Base-by-base conservation (phyloP, 805 yeast genomes). In the Starmerella roubikii region DNA sequence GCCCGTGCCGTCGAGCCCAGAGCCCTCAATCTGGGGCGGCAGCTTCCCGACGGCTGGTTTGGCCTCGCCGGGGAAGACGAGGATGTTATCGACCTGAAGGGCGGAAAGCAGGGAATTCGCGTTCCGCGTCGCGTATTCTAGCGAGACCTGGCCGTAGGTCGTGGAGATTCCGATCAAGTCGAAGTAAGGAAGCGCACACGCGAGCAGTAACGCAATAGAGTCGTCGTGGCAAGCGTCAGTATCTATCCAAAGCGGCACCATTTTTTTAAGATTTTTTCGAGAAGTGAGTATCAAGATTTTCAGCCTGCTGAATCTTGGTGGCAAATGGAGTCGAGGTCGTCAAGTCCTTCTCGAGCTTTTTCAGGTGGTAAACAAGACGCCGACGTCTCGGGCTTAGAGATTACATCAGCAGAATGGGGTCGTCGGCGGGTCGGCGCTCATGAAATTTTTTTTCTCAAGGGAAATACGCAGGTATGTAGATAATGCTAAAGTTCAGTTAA, bases 221-320 rank as follows among this genome's bases (percentile, higher is more conserved):
- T 84, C 95, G 53, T 84, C 94, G 52, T 79, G 91, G 1, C 94
- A 94, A 0, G 94, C 93, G 54, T 84, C 94, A 57, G 94, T 84
- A 58, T 84, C 94, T 11, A 84, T 57, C 94, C 94, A 84, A 4
- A 84, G 52, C 0, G 93, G 93, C 17, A 75, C 69, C 51, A 50
- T 46, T 18, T 16, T 29, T n/a, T 26, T 26, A 10, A 8, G 15
- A 8, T n/a, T 26, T 26, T 22, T 22, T 22, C 24, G 24, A 22
- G 24, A 8, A 10, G 24, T 8, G 24, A 22, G 10, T 22, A 22
- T 10, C 10, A 22, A 16, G 20, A 29, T 29, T 29, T 29, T 17
- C 20, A 29, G 20, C 20, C 31, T 7, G 19, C 20, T 16, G 15
- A 17, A 29, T 7, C 11, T 29, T 12, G 7, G 9, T 8, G 20